Base-by-base conservation (phyloP, 768 basidiomycete genomes). In the Amanita jacksonii region DNA sequence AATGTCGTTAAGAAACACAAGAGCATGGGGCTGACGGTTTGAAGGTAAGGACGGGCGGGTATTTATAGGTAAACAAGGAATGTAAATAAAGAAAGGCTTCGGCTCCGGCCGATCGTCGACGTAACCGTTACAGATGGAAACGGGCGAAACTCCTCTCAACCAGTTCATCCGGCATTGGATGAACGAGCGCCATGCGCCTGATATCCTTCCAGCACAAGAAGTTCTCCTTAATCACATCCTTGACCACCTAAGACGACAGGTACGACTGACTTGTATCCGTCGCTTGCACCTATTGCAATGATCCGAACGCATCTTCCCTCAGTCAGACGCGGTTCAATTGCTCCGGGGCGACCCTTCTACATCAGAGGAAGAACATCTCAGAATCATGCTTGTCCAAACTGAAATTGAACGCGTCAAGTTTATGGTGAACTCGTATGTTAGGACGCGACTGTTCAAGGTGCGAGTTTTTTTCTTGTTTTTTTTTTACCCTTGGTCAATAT, bases 351-450 rank as follows among this genome's bases (percentile, higher is more conserved):
- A 94, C 58, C 85, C 88, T 0, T 74, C 78, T 28, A 82, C 87
- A 2, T 88, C 84, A 1, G 90, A 94, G 54, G 90, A 94, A 49
- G 92, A 97, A 50, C 91, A 97, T 54, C 85, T 92, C 48, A 72
- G 89, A 51, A 86, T 94, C 25, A 83, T 90, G 70, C 81, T 97
- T 42, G 92, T 88, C 0, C 89, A 93, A 63, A 93, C 89, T 0
- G 92, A 97, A 62, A 77, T 94, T 52, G 92, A 97, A 58, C 78
- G 93, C 32, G 87, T 90, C 53, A 93, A 91, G 62, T 97, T 91
- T 56, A 76, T 94, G 44, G 78, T 96, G 19, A 67, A 92, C 46
- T 88, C 89, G 1, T 97, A 94, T 59, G 74, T 94, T 4, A 75
- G 93, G 18, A 88, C 85, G 22, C 70, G 92, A 47, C 60, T 94